Base-by-base conservation (phyloP, 2,329 filamentous ascomycete species). In the Aspergillus fijiensis region DNA sequence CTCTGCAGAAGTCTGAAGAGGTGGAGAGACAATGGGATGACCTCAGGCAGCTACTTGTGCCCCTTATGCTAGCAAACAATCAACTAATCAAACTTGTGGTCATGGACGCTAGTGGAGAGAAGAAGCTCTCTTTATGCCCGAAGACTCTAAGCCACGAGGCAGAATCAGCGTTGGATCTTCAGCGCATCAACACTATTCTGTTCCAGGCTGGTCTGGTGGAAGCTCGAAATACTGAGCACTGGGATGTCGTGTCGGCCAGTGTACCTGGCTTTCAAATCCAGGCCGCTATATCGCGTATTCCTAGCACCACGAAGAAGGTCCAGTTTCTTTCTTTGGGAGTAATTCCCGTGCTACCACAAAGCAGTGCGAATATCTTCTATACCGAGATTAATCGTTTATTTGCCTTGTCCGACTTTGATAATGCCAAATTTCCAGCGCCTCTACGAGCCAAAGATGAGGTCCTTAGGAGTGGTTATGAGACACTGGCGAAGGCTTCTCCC, bases 281-380 rank as follows among this genome's bases (percentile, higher is more conserved):
- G 60, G 92, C 91, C 1, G 86, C 86, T 39, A 87, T 97, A 16
- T 96, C 87, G 3, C 79, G 88, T 1, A 75, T 81, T 1, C 91
- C 93, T 0, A 84, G 85, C 19, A 88, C 92, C 0, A 90, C 85
- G 0, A 92, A 87, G 64, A 84, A 85, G 21, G 78, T 86, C 1
- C 94, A 98, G 67, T 96, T 96, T 71, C 84, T 98, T 23, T 91
- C 90, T 4, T 75, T 96, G 27, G 92, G 91, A 0, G 84, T 92
- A 7, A 78, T 82, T 9, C 91, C 92, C 0, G 67, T 96, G 1
- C 71, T 79, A 1, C 77, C 84, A 25, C 79, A 82, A 4, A 76
- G 79, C 51, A 83, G 83, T 0, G 81, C 85, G 3, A 89, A 89
- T 60, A 75, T 89, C 6, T 74, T 98, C 0, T 96, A 90, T 66